Conservation (phyloP, 495 filamentous ascomycete species). For the Neurospora cerealis region DNA sequence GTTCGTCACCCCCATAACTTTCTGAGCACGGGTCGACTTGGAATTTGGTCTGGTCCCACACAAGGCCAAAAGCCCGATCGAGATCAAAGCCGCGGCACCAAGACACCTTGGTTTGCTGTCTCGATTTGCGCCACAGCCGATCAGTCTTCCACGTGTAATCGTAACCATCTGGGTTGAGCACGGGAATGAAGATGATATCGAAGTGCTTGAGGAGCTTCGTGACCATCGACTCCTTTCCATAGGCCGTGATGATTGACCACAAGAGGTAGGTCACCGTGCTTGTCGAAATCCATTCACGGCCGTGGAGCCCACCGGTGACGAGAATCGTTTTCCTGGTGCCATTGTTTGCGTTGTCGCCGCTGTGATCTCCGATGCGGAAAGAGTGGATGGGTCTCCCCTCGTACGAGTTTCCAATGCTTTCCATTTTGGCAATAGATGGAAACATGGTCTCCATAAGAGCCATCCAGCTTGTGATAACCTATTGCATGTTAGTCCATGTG, state of each 20-base stretch:
- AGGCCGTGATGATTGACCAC: slow-evolving; percentile 77
- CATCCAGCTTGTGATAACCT: slow-evolving; percentile 66
- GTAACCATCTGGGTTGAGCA: slow-evolving; percentile 89
- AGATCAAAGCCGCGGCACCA: slow-evolving; percentile 86
- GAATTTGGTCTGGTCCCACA: slow-evolving; percentile 63
- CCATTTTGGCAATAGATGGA: slow-evolving; percentile 60
- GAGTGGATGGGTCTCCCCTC: slow-evolving; percentile 81
- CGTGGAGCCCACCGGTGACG: slow-evolving; percentile 76
- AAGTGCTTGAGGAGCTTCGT: slow-evolving; percentile 70
- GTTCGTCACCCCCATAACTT: slow-evolving; percentile 71
- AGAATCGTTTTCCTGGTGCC: slow-evolving; percentile 61
- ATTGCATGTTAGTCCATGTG: not conserved
- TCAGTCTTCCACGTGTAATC: slow-evolving; percentile 88
- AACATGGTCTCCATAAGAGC: slow-evolving; percentile 80
- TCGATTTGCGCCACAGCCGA: slow-evolving; percentile 90
- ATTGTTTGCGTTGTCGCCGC: slow-evolving; percentile 25
- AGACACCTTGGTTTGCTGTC: slow-evolving; percentile 70
- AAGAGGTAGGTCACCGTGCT: slow-evolving; percentile 86
- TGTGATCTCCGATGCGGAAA: slow-evolving; percentile 63
- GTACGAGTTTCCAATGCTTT: slow-evolving; percentile 68
- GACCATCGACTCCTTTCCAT: slow-evolving; percentile 55
- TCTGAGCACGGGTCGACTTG: slow-evolving; percentile 83
- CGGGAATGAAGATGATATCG: slow-evolving; percentile 80
- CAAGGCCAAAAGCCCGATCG: slow-evolving; percentile 74
- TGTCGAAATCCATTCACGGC: slow-evolving; percentile 91